Base-by-base conservation (phyloP, 108 stramenopile genomes). In the Conticribra weissflogii region DNA sequence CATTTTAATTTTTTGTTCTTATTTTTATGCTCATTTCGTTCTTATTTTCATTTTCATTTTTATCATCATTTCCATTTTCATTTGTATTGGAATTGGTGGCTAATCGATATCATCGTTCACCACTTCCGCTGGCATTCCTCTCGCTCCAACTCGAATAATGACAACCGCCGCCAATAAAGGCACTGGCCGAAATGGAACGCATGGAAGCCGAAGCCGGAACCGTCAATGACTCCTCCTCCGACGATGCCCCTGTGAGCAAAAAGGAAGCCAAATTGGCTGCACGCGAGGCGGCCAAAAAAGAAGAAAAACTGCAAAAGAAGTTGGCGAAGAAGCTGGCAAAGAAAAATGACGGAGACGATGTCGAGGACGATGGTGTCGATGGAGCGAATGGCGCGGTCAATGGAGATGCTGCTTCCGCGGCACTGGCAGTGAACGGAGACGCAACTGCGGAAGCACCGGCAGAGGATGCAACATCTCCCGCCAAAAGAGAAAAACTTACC, bases 101-200 rank as follows among this genome's bases (percentile, higher is more conserved):
- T n/a, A n/a, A n/a, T n/a, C n/a, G n/a, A n/a, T n/a, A n/a, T n/a
- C n/a, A n/a, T n/a, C n/a, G n/a, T n/a, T n/a, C n/a, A n/a, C n/a
- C n/a, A n/a, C n/a, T n/a, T n/a, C n/a, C n/a, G n/a, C n/a, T n/a
- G n/a, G n/a, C n/a, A n/a, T n/a, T n/a, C n/a, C n/a, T n/a, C n/a
- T n/a, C n/a, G n/a, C n/a, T n/a, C n/a, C n/a, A n/a, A n/a, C n/a
- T n/a, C n/a, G n/a, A n/a, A n/a, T n/a, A n/a, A n/a, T n/a, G n/a
- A n/a, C n/a, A n/a, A n/a, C n/a, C n/a, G 16, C 18, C 21, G 14
- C 14, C 22, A 52, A 45, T 74, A 23, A 47, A 72, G 67, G 84
- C 81, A 3, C 41, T 84, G 32, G 83, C 70, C 53, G 72, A 83
- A 31, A 79, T 83, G 78, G 78, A 80, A 62, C 50, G 63, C 32